Conservation (phyloP, 805 yeast species). For the Starmerella cellae region DNA sequence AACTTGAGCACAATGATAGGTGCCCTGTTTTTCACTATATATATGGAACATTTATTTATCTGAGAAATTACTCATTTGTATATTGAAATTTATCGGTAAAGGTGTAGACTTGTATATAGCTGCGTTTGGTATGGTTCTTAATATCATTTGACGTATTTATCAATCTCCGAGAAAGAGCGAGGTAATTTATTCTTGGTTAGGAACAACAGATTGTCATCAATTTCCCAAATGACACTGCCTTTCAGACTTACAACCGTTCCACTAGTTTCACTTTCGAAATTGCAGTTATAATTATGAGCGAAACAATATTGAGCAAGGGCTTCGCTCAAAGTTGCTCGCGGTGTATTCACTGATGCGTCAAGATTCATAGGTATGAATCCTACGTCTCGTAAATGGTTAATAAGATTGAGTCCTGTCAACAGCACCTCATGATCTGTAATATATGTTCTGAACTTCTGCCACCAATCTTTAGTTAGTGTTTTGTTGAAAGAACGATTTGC, state of each 20-base stretch:
- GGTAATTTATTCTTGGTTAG: not conserved
- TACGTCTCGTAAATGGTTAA: not conserved
- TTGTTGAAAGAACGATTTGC: not conserved
- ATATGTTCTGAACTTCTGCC: not conserved
- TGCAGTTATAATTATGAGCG: not conserved
- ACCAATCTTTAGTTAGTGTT: not conserved
- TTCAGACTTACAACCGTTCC: not conserved
- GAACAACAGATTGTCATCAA: not conserved
- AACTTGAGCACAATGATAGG: no score
- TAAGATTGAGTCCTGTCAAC: not conserved
- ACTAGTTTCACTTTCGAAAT: not conserved
- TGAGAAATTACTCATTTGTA: no score
- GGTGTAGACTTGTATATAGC: no score
- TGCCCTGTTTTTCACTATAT: not conserved
- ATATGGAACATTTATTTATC: no score
- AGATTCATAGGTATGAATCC: not conserved
- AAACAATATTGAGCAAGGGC: not conserved
- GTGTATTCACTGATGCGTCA: not conserved
- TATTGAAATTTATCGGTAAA: no score
- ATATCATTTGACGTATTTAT: not conserved
- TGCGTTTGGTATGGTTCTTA: no score
- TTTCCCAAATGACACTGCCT: not conserved
- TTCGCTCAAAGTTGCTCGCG: not conserved
- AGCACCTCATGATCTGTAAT: not conserved
- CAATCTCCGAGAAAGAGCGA: not conserved